Base-by-base conservation (phyloP, 2,329 filamentous ascomycete genomes). In the Tolypocladium pustulatum region DNA sequence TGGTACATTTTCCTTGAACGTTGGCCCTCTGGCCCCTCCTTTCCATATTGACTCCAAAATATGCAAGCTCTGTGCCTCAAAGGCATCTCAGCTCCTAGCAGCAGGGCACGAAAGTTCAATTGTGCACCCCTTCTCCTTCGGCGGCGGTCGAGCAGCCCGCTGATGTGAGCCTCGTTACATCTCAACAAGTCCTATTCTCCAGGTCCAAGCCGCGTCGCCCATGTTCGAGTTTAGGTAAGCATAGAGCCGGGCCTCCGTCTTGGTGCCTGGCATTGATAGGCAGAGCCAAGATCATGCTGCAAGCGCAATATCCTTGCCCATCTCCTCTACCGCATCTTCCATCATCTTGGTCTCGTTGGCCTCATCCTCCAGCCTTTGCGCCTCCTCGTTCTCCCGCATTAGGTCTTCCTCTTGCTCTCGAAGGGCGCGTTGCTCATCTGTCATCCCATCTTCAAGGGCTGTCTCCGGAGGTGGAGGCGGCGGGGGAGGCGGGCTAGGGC, bases 331-430 rank as follows among this genome's bases (percentile, higher is more conserved):
- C 36, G 59, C 66, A 9, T 62, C 63, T 59, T 69, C 68, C 62
- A 68, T 57, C 52, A 58, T 61, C 59, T 67, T 69, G 6, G 64
- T 67, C 57, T 64, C 63, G 27, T 67, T 71, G 54, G 73, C 76
- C 61, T 79, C 78, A 55, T 80, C 79, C 58, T 80, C 79, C 27
- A 81, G 69, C 59, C 79, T 71, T 63, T 81, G 75, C 1, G 78
- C 79, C 64, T 82, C 81, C 64, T 82, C 81, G 61, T 82, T 81
- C 69, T 82, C 80, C 49, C 75, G 73, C 67, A 78, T 69, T 17
- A 82, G 68, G 32, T 73, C 78, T 64, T 78, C 75, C 63, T 81
- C 79, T 67, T 82, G 78, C 61, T 80, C 76, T 53, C 72, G 74
- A 60, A 81, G 73, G 34, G 71, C 74, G 57, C 72, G 68, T 60